phyloP scores from a whole-genome alignment of 441 rosid genomes.

The Rhodomyrtus psidioides region DNA sequence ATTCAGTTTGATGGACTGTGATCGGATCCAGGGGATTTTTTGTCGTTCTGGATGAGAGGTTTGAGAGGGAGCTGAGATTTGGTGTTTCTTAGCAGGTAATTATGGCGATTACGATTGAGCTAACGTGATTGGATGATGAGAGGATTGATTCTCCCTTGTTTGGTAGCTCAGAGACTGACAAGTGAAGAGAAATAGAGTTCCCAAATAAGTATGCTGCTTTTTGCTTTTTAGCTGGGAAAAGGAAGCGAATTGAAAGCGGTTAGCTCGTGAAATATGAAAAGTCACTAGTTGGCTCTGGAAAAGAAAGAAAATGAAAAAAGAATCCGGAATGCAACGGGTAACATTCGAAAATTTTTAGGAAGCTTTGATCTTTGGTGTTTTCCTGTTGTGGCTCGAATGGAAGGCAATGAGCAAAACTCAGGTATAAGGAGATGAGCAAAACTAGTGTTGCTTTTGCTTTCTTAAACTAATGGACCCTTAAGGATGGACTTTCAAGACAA shows the following conservation, averaged over 20 bases:
- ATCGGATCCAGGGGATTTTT: conserved; percentile 23
- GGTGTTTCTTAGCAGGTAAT: neutral
- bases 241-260: neutral
- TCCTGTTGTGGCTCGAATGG: neutral
- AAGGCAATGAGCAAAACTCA: neutral
- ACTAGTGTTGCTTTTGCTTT: neutral
- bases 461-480: neutral
- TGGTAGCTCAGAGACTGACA: neutral
- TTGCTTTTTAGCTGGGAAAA: neutral
- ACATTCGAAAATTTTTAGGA: neutral
- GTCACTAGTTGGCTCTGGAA: neutral
- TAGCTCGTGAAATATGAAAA: neutral
- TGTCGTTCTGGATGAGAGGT: conserved; percentile 8
- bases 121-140: neutral
- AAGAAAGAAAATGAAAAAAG: neutral
- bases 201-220: neutral
- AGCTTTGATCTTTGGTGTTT: neutral
- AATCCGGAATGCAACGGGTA: neutral
- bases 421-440: neutral
- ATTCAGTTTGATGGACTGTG: conserved; percentile 9
- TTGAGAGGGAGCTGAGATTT: conserved; percentile 10
- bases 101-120: neutral
- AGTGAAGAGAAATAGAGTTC: neutral
- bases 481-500: neutral
- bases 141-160: neutral